Percentiles rank a stretch among this genome's conserved stretches.
Evolutionary conservation across 2,329 filamentous ascomycete genomes (phyloP).

Genomic region (Paecilomyces fulvus): DNA sequence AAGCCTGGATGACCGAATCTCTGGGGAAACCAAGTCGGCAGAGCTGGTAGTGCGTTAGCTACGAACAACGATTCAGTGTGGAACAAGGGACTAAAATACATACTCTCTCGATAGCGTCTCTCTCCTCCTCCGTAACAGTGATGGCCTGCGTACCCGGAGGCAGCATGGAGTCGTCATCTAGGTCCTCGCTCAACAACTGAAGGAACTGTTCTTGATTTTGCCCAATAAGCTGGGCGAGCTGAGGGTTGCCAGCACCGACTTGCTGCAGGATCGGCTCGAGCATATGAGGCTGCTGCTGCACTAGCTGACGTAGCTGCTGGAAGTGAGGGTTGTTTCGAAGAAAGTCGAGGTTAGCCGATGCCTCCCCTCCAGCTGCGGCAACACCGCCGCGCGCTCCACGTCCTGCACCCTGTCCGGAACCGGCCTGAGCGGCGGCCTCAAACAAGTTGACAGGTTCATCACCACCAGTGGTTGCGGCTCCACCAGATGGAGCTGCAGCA

Average conservation of each 20-base stretch:
- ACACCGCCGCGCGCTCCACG: constrained; percentile 30
- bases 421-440: constrained; percentile 78
- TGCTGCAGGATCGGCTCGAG: constrained; percentile 96
- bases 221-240: constrained; percentile 85
- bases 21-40: constrained; percentile 89
- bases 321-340: constrained; percentile 93
- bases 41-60: constrained; percentile 47
- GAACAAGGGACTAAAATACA: constrained; percentile 22
- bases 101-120: constrained; percentile 93
- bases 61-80: constrained; percentile 1
- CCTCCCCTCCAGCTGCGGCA: constrained; percentile 45
- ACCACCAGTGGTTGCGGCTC: constrained; percentile 27
- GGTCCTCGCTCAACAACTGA: constrained; percentile 78
- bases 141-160: constrained; percentile 86
- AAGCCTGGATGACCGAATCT: constrained; percentile 91
- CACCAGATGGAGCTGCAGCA: constrained; percentile 26
- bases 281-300: constrained; percentile 97
- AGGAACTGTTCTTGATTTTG: constrained; percentile 91
- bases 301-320: constrained; percentile 92
- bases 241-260: constrained; percentile 87
- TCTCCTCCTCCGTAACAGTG: constrained; percentile 88
- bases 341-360: constrained; percentile 79
- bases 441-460: constrained; percentile 78
- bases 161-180: constrained; percentile 65
- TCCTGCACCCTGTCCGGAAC: constrained; percentile 41